These are phyloP conservation scores for Platanus orientalis DNA, from an alignment of 164 flowering plant species.

Conservation along the genomic window DNA sequence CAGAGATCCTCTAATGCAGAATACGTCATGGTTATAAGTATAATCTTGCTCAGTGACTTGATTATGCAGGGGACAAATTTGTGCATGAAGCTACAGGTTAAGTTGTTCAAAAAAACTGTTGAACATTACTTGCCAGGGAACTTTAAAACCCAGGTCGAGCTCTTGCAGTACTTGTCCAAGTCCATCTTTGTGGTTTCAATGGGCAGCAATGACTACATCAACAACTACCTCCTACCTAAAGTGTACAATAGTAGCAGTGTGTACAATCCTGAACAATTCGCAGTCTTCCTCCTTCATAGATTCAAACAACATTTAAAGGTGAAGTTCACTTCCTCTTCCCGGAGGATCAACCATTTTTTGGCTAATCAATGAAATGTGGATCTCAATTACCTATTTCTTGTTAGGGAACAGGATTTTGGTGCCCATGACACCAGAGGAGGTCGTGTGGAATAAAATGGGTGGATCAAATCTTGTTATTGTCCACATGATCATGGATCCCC, in stretches of 20 bases:
- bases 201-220: neutral
- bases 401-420: too few relatives aligned
- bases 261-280: slow-evolving; percentile 6
- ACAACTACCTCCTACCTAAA: slow-evolving; percentile 11
- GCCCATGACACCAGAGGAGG: too few relatives aligned
- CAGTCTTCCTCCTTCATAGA: neutral
- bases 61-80: neutral
- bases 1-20: too few relatives aligned
- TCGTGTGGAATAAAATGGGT: too few relatives aligned
- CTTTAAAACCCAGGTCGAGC: neutral
- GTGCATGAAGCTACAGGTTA: neutral
- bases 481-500: too few relatives aligned
- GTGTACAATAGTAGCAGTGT: neutral
- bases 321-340: neutral
- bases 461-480: too few relatives aligned
- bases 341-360: too few relatives aligned
- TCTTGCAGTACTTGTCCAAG: neutral
- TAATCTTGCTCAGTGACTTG: too few relatives aligned
- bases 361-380: too few relatives aligned
- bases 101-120: neutral
- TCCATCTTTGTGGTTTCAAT: neutral
- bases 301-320: slow-evolving; percentile 4
- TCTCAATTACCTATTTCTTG: too few relatives aligned
- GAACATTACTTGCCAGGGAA: neutral
- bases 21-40: too few relatives aligned